Evolutionary conservation across 2,329 filamentous ascomycete species (phyloP).

Genomic region (Hymenoscyphus scutula): DNA sequence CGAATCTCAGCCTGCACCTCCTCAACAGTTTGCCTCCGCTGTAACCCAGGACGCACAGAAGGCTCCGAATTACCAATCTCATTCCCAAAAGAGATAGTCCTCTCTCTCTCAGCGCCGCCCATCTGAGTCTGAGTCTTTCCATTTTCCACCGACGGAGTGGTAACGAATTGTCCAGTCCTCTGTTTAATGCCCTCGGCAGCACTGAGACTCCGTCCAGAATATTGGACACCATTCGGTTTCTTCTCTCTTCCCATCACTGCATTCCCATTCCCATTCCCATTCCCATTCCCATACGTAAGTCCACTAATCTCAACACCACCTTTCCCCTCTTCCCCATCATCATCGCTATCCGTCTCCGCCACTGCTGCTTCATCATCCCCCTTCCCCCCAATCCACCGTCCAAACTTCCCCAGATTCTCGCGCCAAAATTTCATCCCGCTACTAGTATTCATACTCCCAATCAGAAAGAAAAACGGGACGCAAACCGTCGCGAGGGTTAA

Average conservation of each 20-base stretch:
- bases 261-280: background rate
- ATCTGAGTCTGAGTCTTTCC: background rate
- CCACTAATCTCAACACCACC: background rate
- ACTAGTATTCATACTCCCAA: conserved; percentile 45
- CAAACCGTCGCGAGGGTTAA: conserved; percentile 40
- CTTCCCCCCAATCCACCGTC: background rate
- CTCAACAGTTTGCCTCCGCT: conserved; percentile 4
- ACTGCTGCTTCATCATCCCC: background rate
- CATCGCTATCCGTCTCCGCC: conserved; percentile 1
- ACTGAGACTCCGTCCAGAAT: background rate
- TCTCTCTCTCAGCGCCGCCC: background rate
- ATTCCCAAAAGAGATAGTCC: background rate
- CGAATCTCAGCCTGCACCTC: background rate
- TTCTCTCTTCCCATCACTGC: too few relatives aligned
- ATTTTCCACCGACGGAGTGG: background rate
- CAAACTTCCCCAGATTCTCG: conserved; percentile 16
- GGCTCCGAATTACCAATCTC: background rate
- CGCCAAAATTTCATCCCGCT: conserved; percentile 33
- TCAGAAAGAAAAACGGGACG: conserved; percentile 49
- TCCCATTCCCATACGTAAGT: background rate
- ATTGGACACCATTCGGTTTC: background rate
- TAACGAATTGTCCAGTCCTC: conserved; percentile 5
- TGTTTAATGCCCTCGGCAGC: conserved; percentile 8
- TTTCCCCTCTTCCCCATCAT: background rate
- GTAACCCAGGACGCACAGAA: background rate